These are phyloP conservation scores for Colletotrichum shisoi DNA, from an alignment of 2,329 filamentous ascomycete species.

Conservation along the genomic window DNA sequence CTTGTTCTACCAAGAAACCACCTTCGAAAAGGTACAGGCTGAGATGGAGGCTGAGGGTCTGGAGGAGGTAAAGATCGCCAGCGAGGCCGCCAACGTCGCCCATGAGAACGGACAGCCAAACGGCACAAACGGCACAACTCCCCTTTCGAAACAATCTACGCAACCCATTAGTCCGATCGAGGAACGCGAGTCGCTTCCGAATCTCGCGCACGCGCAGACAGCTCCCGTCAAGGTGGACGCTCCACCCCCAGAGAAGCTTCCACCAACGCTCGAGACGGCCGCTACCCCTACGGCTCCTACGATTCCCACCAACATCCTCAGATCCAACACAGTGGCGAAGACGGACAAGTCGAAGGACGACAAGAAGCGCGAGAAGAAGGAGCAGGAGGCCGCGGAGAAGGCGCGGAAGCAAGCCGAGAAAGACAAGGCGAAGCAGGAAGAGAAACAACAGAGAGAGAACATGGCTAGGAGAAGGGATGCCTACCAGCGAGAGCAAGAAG, in stretches of 20 bases:
- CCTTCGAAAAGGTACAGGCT: constrained; percentile 70
- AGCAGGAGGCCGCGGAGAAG: constrained; percentile 64
- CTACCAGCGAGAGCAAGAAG: constrained; percentile 65
- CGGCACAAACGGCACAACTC: constrained; percentile 56
- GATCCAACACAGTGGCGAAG: constrained; percentile 40
- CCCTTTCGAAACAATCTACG: constrained; percentile 61
- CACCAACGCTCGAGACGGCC: constrained; percentile 48
- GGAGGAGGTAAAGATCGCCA: constrained; percentile 67
- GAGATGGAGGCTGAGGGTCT: constrained; percentile 85
- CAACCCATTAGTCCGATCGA: constrained; percentile 57
- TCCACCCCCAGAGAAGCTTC: constrained; percentile 40
- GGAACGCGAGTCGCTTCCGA: constrained; percentile 63
- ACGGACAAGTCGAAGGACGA: constrained; percentile 63
- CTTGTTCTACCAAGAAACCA: constrained; percentile 94
- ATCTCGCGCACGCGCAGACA: constrained; percentile 72
- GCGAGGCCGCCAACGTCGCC: constrained; percentile 64
- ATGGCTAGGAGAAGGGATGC: constrained; percentile 49
- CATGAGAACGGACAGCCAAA: constrained; percentile 57
- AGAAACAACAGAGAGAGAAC: constrained; percentile 53
- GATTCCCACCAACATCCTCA: constrained; percentile 42
- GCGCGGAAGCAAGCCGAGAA: constrained; percentile 57
- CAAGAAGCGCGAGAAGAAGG: constrained; percentile 74
- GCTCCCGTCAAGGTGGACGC: constrained; percentile 57
- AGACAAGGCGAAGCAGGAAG: constrained; percentile 54
- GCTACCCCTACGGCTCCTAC: constrained; percentile 45